Percentiles rank a stretch among this genome's conserved stretches.
phyloP scores from a whole-genome alignment of 148 eudicot species.

The Heliamphora exappendiculata region DNA sequence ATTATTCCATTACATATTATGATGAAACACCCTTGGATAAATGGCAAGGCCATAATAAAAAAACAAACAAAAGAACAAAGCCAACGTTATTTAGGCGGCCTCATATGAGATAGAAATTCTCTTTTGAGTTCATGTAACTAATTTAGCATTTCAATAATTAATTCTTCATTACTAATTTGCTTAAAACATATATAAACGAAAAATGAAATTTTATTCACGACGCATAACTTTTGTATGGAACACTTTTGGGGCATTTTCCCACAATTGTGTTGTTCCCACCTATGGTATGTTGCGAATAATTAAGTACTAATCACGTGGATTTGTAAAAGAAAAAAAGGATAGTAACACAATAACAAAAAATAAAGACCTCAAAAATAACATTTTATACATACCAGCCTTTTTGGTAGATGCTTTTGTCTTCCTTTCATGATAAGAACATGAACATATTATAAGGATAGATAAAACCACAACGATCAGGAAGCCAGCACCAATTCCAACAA shows the following conservation, averaged over 20 bases:
- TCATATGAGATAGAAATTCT: background rate
- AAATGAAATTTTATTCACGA: background rate
- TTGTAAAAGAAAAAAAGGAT: background rate
- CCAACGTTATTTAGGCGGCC: background rate
- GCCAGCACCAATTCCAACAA: slow-evolving; percentile 46
- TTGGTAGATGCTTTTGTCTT: slow-evolving; percentile 36
- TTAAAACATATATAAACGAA: background rate
- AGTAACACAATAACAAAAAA: background rate
- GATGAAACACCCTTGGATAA: no score
- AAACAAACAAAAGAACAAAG: no score
- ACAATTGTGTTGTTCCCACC: background rate
- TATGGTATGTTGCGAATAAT: background rate
- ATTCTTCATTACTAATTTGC: background rate
- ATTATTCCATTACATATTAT: no score
- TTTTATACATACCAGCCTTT: slow-evolving; percentile 53
- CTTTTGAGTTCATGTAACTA: background rate
- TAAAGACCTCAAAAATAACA: background rate
- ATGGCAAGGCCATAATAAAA: no score
- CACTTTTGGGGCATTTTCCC: background rate
- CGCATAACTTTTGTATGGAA: background rate
- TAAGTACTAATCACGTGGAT: background rate
- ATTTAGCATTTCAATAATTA: background rate
- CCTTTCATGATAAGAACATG: slow-evolving; percentile 36
- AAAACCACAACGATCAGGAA: slow-evolving; percentile 39
- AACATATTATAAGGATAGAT: slow-evolving; percentile 42